Percentiles rank a stretch among this genome's conserved stretches.
phyloP scores from a whole-genome alignment of 768 basidiomycete genomes.

The Phylloporus sp. region DNA sequence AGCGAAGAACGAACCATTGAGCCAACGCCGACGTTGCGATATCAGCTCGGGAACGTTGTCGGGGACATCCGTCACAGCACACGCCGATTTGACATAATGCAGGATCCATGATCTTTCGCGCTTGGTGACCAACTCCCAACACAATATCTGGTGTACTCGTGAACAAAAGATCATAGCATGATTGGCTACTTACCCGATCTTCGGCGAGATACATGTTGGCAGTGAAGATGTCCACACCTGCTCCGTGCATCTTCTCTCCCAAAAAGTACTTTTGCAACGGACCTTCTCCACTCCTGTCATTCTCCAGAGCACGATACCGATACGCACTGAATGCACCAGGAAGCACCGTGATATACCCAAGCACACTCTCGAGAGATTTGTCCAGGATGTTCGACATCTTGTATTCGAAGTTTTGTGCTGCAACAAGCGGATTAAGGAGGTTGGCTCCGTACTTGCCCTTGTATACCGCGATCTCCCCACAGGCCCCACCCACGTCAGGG shows the following conservation, averaged over 20 bases:
- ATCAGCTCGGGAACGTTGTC: slow-evolving; percentile 94
- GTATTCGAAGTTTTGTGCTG: slow-evolving; percentile 92
- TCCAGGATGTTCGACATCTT: slow-evolving; percentile 93
- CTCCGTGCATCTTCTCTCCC: slow-evolving; percentile 91
- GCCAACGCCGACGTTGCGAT: slow-evolving; percentile 91
- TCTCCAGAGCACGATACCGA: slow-evolving; percentile 85
- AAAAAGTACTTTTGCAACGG: slow-evolving; percentile 95
- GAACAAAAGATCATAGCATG: slow-evolving; percentile 1
- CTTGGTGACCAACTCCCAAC: slow-evolving; percentile 98
- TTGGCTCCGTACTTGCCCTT: slow-evolving; percentile 81
- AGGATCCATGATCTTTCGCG: slow-evolving; percentile 84
- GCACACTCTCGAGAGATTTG: slow-evolving; percentile 84
- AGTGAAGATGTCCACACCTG: slow-evolving; percentile 86
- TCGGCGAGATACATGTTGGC: slow-evolving; percentile 97
- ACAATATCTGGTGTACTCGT: slow-evolving; percentile 62
- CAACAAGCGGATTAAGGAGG: slow-evolving; percentile 80
- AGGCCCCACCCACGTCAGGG: slow-evolving; percentile 91
- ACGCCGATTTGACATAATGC: slow-evolving; percentile 95
- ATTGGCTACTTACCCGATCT: slow-evolving; percentile 52
- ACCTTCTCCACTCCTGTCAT: slow-evolving; percentile 76
- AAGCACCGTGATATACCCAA: slow-evolving; percentile 92
- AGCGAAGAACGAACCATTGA: slow-evolving; percentile 98
- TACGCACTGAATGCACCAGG: slow-evolving; percentile 93
- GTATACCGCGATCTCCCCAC: slow-evolving; percentile 91
- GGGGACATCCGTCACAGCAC: slow-evolving; percentile 89